Conservation (phyloP, 495 filamentous ascomycete species). For the Daldinia childiae region DNA sequence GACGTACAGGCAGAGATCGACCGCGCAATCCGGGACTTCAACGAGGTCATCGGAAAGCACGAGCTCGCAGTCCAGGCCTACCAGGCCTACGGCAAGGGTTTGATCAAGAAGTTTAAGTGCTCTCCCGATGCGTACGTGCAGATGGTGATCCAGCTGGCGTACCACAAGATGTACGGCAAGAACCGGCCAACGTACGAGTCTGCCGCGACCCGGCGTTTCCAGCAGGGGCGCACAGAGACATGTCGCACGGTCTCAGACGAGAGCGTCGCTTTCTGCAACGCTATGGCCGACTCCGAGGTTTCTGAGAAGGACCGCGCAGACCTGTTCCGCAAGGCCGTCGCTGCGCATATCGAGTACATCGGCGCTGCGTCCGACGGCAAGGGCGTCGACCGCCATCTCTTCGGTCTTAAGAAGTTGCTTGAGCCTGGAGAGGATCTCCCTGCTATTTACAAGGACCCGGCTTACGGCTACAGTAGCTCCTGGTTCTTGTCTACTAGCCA, state of each 20-base stretch:
- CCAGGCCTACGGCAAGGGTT: slow-evolving; percentile 96
- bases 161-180: slow-evolving; percentile 99
- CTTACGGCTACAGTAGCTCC: slow-evolving; percentile 81
- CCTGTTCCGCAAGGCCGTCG: slow-evolving; percentile 82
- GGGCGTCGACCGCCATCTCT: slow-evolving; percentile 95
- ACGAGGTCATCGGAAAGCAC: slow-evolving; percentile 80
- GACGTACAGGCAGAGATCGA: slow-evolving; percentile 78
- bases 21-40: slow-evolving; percentile 78
- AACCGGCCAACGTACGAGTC: slow-evolving; percentile 99
- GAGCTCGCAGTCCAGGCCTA: slow-evolving; percentile 93
- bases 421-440: slow-evolving; percentile 84
- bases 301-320: slow-evolving; percentile 70
- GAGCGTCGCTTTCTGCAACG: slow-evolving; percentile 87
- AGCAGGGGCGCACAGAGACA: slow-evolving; percentile 95
- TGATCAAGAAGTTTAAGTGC: slow-evolving; percentile 99
- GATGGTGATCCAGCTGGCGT: slow-evolving; percentile 98
- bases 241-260: slow-evolving; percentile 93
- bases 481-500: slow-evolving; percentile 93
- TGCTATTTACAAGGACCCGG: slow-evolving; percentile 84
- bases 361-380: slow-evolving; percentile 85
- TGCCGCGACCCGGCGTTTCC: slow-evolving; percentile 91
- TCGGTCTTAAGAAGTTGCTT: slow-evolving; percentile 93
- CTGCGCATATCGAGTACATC: slow-evolving; percentile 90
- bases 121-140: slow-evolving; percentile 98
- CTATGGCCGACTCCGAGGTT: slow-evolving; percentile 74